phyloP scores from a whole-genome alignment of 257 asterid genomes.

The Petrea volubilis region DNA sequence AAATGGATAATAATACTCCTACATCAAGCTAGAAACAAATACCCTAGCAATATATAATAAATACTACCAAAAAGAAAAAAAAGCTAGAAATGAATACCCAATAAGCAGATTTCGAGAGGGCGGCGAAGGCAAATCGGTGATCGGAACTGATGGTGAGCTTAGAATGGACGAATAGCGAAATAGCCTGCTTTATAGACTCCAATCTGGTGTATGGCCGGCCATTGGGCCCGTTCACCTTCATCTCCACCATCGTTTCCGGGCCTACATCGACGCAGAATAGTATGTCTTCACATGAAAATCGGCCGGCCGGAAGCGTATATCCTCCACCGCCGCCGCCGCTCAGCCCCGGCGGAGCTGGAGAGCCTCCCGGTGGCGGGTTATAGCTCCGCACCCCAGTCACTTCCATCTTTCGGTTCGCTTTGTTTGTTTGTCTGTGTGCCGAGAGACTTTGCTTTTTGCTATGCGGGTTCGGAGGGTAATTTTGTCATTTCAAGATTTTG shows the following conservation, averaged over 20 bases:
- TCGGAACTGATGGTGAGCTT: slow-evolving; percentile 81
- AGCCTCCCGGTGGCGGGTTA: slow-evolving; percentile 26
- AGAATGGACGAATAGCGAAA: slow-evolving; percentile 72
- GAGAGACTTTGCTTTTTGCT: not conserved
- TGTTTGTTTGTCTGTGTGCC: slow-evolving; percentile 10
- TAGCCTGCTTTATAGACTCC: slow-evolving; percentile 82
- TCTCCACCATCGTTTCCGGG: slow-evolving; percentile 74
- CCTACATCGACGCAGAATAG: slow-evolving; percentile 88
- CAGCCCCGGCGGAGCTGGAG: slow-evolving; percentile 18
- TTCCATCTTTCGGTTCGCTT: slow-evolving; percentile 40
- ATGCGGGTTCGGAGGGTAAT: not conserved
- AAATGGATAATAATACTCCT: not conserved
- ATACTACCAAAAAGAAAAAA: not conserved
- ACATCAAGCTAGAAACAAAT: slow-evolving; percentile 6
- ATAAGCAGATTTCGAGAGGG: slow-evolving; percentile 61
- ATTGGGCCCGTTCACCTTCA: slow-evolving; percentile 67
- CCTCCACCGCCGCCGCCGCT: slow-evolving; percentile 32
- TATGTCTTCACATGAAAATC: slow-evolving; percentile 70
- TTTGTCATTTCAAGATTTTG: slow-evolving; percentile 10
- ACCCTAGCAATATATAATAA: slow-evolving; percentile 44
- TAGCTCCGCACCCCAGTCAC: slow-evolving; percentile 37
- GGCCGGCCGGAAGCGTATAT: slow-evolving; percentile 44
- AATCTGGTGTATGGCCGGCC: slow-evolving; percentile 81
- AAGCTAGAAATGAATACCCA: slow-evolving; percentile 48
- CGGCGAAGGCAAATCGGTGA: slow-evolving; percentile 85